Base-by-base conservation (phyloP, 148 eudicot species). In the Fallopia convolvulus region DNA sequence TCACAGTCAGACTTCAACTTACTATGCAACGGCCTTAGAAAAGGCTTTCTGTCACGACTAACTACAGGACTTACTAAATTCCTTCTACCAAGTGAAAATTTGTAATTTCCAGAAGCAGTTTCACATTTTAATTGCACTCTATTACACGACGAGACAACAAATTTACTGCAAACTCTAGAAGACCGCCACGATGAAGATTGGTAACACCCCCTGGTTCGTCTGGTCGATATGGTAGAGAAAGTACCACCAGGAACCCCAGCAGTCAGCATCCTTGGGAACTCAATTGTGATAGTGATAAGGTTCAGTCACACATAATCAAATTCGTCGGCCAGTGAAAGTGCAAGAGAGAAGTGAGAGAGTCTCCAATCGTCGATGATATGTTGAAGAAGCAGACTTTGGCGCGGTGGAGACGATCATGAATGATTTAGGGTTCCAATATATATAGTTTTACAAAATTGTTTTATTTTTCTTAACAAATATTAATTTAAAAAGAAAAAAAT, bases 1-100 rank as follows among this genome's bases (percentile, higher is more conserved):
- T 70, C 74, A 70, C 74, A 42, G 74, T 70, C 74, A 36, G 74
- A 70, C 47, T 23, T 70, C 21, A 70, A 70, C 48, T 70, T 39
- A 70, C 74, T 39, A 70, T 6, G 17, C 10, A 70, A 20, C 40
- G 74, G 74, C 12, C 74, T n/a, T 17, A 70, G 74, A 70, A 70
- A 42, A 70, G 74, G 47, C 44, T 40, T 70, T 70, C 74, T 70
- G 36, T 26, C 11, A 39, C 48, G 40, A 36, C 26, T 42, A 70
- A 70, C 12, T 42, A 23, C 48, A 40, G 74, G 48, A 40, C 48
- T 15, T 36, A 4, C 17, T 15, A 42, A 20, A 7, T 18, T 15
- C 48, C 23, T 40, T 18, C 18, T 68, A 32, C 44, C 2, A 10
- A 32, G 72, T 32, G 44, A 68, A 32, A 33, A 32, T 2, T 17